These are phyloP conservation scores for Phytophthora melonis DNA, from an alignment of 352 stramenopile species.

Conservation along the genomic window DNA sequence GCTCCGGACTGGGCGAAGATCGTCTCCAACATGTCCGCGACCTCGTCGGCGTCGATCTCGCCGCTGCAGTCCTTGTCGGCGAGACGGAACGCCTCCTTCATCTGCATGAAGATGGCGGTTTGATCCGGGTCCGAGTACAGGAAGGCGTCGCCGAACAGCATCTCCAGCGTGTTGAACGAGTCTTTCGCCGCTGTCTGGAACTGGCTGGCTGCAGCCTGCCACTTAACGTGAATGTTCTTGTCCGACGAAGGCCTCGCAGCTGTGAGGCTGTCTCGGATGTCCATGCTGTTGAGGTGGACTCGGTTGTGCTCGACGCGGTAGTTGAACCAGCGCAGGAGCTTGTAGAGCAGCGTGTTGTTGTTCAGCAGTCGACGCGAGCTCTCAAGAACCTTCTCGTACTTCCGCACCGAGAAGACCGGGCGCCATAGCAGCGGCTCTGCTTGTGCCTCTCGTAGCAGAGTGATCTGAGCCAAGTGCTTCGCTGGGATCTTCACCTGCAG, in stretches of 20 bases:
- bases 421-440: conserved; percentile 71
- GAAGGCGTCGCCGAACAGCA: conserved; percentile 79
- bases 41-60: conserved; percentile 83
- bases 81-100: conserved; percentile 83
- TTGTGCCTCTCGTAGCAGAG: conserved; percentile 64
- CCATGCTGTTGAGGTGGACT: conserved; percentile 47
- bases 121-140: conserved; percentile 80
- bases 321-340: conserved; percentile 76
- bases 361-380: conserved; percentile 71
- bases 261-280: conserved; percentile 54
- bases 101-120: conserved; percentile 86
- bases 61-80: conserved; percentile 80
- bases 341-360: conserved; percentile 83
- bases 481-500: conserved; percentile 65
- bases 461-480: conserved; percentile 54
- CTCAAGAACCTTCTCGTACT: conserved; percentile 75
- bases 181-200: conserved; percentile 64
- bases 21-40: conserved; percentile 73
- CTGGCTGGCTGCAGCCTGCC: conserved; percentile 53
- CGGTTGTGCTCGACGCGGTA: conserved; percentile 62
- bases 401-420: conserved; percentile 67
- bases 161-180: conserved; percentile 70
- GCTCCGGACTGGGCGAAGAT: conserved; percentile 77
- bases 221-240: conserved; percentile 44
- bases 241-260: conserved; percentile 8